Conservation (phyloP, 2,329 filamentous ascomycete genomes). For the Zymoseptoria passerinii region DNA sequence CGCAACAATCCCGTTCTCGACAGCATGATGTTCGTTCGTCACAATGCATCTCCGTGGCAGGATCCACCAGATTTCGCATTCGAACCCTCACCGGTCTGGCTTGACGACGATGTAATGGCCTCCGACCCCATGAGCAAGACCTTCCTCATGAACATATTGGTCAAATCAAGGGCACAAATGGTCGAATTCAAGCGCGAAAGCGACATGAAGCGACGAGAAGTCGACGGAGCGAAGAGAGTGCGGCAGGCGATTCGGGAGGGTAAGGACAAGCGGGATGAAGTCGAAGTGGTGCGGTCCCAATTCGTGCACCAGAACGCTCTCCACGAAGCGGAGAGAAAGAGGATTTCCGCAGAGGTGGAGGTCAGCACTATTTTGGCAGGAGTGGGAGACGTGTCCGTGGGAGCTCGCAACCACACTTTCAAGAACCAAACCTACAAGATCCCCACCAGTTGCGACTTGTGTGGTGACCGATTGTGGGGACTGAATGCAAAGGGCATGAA, state of each 20-base stretch:
- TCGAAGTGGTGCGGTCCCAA: slow-evolving; percentile 72
- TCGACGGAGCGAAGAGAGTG: slow-evolving; percentile 65
- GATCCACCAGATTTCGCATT: slow-evolving; percentile 80
- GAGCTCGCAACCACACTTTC: slow-evolving; percentile 93
- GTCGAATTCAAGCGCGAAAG: slow-evolving; percentile 73
- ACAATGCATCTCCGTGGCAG: slow-evolving; percentile 73
- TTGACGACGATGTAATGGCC: slow-evolving; percentile 82
- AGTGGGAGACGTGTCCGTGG: slow-evolving; percentile 85
- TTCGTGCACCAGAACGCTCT: slow-evolving; percentile 78
- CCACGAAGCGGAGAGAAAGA: slow-evolving; percentile 74
- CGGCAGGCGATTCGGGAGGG: slow-evolving; percentile 74
- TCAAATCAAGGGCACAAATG: slow-evolving; percentile 79
- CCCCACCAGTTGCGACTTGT: slow-evolving; percentile 95
- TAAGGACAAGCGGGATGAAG: slow-evolving; percentile 80
- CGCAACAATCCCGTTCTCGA: slow-evolving; percentile 84
- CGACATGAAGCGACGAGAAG: slow-evolving; percentile 77
- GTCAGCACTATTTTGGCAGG: slow-evolving; percentile 84
- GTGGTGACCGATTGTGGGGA: slow-evolving; percentile 94
- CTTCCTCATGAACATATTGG: slow-evolving; percentile 82
- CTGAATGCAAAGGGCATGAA: slow-evolving; percentile 93
- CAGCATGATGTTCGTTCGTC: slow-evolving; percentile 94
- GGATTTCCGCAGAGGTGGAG: slow-evolving; percentile 84
- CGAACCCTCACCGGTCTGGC: slow-evolving; percentile 93
- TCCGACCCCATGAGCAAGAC: slow-evolving; percentile 80
- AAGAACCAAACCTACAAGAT: slow-evolving; percentile 99